A percentile compares a stretch with the other conserved stretches of the same genome.
Conservation (phyloP, 1,139 yeast species). For the Kodamaea arcana region DNA sequence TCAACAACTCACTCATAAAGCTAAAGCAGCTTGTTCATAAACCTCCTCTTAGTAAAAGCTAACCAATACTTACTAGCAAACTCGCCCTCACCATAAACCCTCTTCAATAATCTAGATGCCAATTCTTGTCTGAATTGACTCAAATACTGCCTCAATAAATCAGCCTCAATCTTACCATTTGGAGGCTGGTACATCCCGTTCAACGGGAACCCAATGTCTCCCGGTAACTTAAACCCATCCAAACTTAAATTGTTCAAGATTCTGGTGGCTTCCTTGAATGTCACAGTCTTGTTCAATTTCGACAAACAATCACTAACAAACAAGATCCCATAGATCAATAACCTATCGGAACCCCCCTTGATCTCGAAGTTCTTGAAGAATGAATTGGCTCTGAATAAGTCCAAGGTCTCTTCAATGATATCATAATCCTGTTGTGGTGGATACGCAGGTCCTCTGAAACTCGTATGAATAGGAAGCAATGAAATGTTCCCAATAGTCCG, state of each 20-base stretch:
- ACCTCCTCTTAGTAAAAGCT: constrained; percentile 90
- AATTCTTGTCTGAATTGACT: constrained; percentile 94
- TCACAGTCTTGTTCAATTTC: constrained; percentile 45
- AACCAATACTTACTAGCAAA: constrained; percentile 83
- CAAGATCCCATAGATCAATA: constrained; percentile 93
- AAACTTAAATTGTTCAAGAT: constrained; percentile 76
- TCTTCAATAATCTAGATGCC: constrained; percentile 70
- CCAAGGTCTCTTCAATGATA: constrained; percentile 85
- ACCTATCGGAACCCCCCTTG: constrained; percentile 91
- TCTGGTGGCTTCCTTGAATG: constrained; percentile 65
- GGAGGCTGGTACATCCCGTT: constrained; percentile 82
- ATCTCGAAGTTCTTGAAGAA: constrained; percentile 96
- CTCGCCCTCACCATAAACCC: constrained; percentile 61
- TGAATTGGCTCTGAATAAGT: constrained; percentile 90
- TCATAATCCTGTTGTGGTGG: constrained; percentile 83
- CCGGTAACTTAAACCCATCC: constrained; percentile 88
- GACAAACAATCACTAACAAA: constrained; percentile 82
- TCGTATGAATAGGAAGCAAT: constrained; percentile 76
- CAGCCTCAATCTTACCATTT: constrained; percentile 67
- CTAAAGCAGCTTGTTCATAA: constrained; percentile 95
- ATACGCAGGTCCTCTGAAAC: constrained; percentile 87
- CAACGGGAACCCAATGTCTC: constrained; percentile 91
- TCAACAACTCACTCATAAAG: constrained; percentile 41
- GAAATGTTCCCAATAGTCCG: constrained; percentile 64
- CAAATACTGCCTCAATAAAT: constrained; percentile 72